Evolutionary conservation across 257 asterid genomes (phyloP), one percentile per base, ranked within the genome.

Genomic region (Plantago ovata): DNA sequence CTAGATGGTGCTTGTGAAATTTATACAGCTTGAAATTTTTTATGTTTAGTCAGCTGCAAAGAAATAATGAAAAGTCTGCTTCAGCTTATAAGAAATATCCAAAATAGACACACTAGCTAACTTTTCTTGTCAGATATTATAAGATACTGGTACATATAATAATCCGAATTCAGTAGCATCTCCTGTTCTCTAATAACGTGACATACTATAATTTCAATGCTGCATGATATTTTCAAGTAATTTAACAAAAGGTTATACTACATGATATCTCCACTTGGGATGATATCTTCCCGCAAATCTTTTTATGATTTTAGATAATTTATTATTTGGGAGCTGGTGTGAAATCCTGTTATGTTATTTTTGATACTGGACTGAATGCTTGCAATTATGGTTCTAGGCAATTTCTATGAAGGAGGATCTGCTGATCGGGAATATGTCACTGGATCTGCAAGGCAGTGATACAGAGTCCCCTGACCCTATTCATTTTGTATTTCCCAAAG

Each of bases 401-500:
- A 83, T 92, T 73, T 77, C 95, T 38, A 73, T 67, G 65, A 79
- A 84, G 76, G 98, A 92, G 78, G 66, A 71, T 69, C 81, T 83
- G 65, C 81, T 92, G 53, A 76, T 87, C 53, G 90, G 84, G 63
- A 85, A 84, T 78, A 86, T 81, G 78, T 76, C 81, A 63, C 43
- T 65, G 68, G 96, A 88, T 73, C 66, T 77, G 65, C 88, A 85
- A 51, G 63, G 45, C 68, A 69, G 52, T 20, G 70, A 61, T 49
- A 65, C 75, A 24, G 75, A 79, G 45, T 41, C 65, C 33, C 62
- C 90, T 32, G 61, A 60, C 55, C 83, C 85, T 0, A 53, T 87
- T 70, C 80, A 86, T 65, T 80, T 92, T 49, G 80, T 88, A 44
- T 80, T 88, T 69, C 84, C 88, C 12, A 70, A 62, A 54, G 84